These are phyloP conservation scores for Lactarius tabidus DNA, from an alignment of 768 basidiomycete species.

Conservation along the genomic window DNA sequence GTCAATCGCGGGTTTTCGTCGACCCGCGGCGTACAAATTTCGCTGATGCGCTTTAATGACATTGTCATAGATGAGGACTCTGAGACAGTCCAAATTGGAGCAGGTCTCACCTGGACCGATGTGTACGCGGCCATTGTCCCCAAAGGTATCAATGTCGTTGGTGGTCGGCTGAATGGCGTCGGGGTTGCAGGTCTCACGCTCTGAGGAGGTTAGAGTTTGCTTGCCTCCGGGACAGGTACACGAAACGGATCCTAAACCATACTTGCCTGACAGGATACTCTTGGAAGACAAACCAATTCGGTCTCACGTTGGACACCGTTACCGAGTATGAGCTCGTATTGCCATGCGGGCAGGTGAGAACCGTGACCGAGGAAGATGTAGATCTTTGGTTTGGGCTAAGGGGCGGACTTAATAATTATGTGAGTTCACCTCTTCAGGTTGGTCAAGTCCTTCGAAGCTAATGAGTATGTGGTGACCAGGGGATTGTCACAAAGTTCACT, in stretches of 20 bases:
- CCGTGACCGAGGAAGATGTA: constrained; percentile 8
- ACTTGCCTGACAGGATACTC: constrained; percentile 31
- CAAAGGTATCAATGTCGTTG: constrained; percentile 26
- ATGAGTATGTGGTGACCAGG: not conserved
- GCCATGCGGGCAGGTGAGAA: constrained; percentile 29
- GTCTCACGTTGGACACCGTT: constrained; percentile 36
- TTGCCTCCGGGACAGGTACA: not conserved
- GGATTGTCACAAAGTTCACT: constrained; percentile 22
- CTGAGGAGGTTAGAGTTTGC: constrained; percentile 25
- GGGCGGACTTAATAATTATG: constrained; percentile 21
- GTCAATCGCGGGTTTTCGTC: constrained; percentile 29
- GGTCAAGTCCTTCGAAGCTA: no score
- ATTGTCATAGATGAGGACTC: constrained; percentile 14
- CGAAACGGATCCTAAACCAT: not conserved
- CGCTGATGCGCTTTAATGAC: constrained; percentile 26
- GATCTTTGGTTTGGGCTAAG: constrained; percentile 23
- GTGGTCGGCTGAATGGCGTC: constrained; percentile 27
- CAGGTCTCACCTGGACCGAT: constrained; percentile 31
- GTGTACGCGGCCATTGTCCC: constrained; percentile 27
- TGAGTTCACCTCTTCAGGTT: not conserved
- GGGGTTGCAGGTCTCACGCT: constrained; percentile 28
- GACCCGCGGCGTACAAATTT: constrained; percentile 30
- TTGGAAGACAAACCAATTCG: constrained; percentile 34
- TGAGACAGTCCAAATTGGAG: constrained; percentile 24
- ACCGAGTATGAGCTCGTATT: constrained; percentile 30